phyloP scores from a whole-genome alignment of 2,329 filamentous ascomycete species.

The Torrubiella hemipterigena region DNA sequence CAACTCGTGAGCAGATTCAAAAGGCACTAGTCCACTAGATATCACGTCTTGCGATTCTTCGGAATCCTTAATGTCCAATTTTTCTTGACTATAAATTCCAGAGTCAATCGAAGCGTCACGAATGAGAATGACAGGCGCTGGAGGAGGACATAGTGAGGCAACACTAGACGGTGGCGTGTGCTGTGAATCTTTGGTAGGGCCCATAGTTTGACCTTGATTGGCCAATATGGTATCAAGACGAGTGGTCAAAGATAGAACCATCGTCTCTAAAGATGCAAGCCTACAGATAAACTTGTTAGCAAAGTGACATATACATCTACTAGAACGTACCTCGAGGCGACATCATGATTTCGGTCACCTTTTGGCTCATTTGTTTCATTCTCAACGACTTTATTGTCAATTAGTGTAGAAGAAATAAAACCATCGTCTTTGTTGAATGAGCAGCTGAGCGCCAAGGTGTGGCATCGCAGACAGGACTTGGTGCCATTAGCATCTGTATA shows the following conservation, averaged over 20 bases:
- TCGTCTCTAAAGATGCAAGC: too few species aligned
- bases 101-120: slow-evolving; percentile 14
- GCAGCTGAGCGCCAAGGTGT: slow-evolving; percentile 12
- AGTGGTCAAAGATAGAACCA: too few species aligned
- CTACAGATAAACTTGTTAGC: too few species aligned
- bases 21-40: slow-evolving; percentile 9
- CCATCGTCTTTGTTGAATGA: slow-evolving; percentile 7
- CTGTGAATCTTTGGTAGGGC: too few species aligned
- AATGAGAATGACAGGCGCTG: slow-evolving; percentile 14
- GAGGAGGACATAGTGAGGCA: too few species aligned
- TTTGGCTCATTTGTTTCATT: slow-evolving; percentile 7
- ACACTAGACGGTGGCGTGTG: too few species aligned
- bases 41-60: slow-evolving; percentile 13
- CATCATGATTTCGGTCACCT: too few species aligned
- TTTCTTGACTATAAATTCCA: slow-evolving; percentile 10
- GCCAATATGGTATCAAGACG: too few species aligned
- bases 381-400: not conserved
- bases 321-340: too few species aligned
- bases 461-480: slow-evolving; percentile 13
- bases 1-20: slow-evolving; percentile 9
- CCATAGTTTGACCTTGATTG: too few species aligned
- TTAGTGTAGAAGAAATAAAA: not conserved
- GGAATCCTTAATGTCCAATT: too few species aligned
- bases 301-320: too few species aligned
- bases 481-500: slow-evolving; percentile 7